Percentiles rank a stretch among this genome's conserved stretches.
These are phyloP conservation scores for Pyricularia grisea DNA, from an alignment of 2,329 filamentous ascomycete genomes.

Conservation along the genomic window DNA sequence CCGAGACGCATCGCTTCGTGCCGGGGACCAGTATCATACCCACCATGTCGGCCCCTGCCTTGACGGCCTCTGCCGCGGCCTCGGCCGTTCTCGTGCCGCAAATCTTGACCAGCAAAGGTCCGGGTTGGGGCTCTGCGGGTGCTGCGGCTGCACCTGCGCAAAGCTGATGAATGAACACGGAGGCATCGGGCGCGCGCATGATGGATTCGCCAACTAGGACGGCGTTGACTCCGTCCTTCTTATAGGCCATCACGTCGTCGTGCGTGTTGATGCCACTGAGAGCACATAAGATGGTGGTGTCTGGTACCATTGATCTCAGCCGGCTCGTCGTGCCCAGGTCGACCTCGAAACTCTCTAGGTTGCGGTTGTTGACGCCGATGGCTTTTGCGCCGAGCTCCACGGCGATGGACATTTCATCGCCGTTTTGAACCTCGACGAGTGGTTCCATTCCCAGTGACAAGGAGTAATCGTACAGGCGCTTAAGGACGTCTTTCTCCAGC, in stretches of 20 bases:
- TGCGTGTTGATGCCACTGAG: slow-evolving; percentile 88
- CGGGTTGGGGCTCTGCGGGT: slow-evolving; percentile 11
- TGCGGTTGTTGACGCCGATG: slow-evolving; percentile 96
- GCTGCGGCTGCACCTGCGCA: slow-evolving; percentile 48
- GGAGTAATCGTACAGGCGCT: slow-evolving; percentile 79
- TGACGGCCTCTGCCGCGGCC: slow-evolving; percentile 69
- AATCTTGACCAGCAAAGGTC: slow-evolving; percentile 73
- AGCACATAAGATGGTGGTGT: slow-evolving; percentile 82
- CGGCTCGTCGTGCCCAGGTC: slow-evolving; percentile 88
- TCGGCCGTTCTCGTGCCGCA: slow-evolving; percentile 83
- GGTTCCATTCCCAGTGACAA: slow-evolving; percentile 92
- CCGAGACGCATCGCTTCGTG: slow-evolving; percentile 68
- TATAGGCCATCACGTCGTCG: slow-evolving; percentile 80
- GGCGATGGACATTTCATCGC: slow-evolving; percentile 84
- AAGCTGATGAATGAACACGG: slow-evolving; percentile 73
- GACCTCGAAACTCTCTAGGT: slow-evolving; percentile 93
- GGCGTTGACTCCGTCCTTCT: slow-evolving; percentile 82
- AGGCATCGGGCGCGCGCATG: slow-evolving; percentile 81
- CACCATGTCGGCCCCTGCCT: slow-evolving; percentile 82
- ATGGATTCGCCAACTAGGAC: slow-evolving; percentile 92
- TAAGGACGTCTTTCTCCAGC: slow-evolving; percentile 68
- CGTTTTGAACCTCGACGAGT: slow-evolving; percentile 90
- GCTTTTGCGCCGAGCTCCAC: slow-evolving; percentile 74
- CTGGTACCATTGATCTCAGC: slow-evolving; percentile 76
- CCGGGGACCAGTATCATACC: slow-evolving; percentile 86